A percentile compares a stretch with the other conserved stretches of the same genome.
These are phyloP conservation scores for Venturia aucupariae DNA, from an alignment of 2,329 filamentous ascomycete genomes.

Conservation along the genomic window DNA sequence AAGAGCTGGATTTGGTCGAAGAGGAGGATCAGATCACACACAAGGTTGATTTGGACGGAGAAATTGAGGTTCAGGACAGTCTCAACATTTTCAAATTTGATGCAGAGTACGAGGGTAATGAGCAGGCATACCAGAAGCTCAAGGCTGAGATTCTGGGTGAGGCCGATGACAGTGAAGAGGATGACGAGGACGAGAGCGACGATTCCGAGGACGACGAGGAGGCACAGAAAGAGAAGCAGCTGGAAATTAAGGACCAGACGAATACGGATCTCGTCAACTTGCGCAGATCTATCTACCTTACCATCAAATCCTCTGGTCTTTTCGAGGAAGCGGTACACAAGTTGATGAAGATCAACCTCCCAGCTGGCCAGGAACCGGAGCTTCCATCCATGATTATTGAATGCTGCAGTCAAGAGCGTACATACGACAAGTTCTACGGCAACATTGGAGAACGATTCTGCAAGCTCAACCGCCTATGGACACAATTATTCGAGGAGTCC, in stretches of 20 bases:
- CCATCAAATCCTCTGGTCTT: constrained; percentile 91
- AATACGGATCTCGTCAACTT: constrained; percentile 94
- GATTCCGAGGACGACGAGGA: constrained; percentile 66
- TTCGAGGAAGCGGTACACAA: constrained; percentile 98
- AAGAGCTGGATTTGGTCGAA: constrained; percentile 90
- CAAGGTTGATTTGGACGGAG: constrained; percentile 68
- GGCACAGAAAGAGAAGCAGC: constrained; percentile 65
- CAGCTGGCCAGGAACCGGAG: constrained; percentile 77
- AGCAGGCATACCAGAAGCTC: constrained; percentile 79
- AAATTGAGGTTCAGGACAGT: constrained; percentile 74
- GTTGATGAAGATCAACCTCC: constrained; percentile 78
- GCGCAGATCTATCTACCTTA: constrained; percentile 89
- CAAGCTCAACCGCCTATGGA: constrained; percentile 93
- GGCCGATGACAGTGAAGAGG: constrained; percentile 64
- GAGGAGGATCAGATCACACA: constrained; percentile 98
- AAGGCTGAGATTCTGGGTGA: constrained; percentile 93
- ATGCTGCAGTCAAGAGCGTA: constrained; percentile 91
- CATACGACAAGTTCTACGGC: constrained; percentile 96
- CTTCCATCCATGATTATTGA: constrained; percentile 95
- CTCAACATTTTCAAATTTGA: constrained; percentile 97
- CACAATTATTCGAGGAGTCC: constrained; percentile 78
- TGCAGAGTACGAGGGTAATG: constrained; percentile 78
- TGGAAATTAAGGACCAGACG: constrained; percentile 96
- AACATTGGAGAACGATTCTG: constrained; percentile 90
- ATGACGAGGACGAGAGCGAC: constrained; percentile 57